Percentiles rank a stretch among this genome's conserved stretches.
phyloP scores from a whole-genome alignment of 78 protist genomes.

The Speleostelium caveatum region DNA sequence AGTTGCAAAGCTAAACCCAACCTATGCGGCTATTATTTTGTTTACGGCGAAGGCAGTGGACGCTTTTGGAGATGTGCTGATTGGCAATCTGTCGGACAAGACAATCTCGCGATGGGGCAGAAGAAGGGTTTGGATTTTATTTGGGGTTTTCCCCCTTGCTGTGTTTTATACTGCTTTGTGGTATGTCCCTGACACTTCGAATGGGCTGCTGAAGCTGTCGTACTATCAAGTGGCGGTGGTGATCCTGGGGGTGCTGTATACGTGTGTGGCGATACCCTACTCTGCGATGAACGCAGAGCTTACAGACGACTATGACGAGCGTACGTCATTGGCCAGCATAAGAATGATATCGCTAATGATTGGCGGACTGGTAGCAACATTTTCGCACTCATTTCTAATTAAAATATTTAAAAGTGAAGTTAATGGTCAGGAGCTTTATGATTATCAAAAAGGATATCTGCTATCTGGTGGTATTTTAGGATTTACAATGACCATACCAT shows the following conservation, averaged over 20 bases:
- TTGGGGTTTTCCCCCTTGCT: conserved; percentile 57
- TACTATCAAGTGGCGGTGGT: conserved; percentile 59
- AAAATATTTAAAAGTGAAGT: background rate
- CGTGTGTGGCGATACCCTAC: conserved; percentile 78
- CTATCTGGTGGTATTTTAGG: conserved; percentile 76
- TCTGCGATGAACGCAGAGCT: conserved; percentile 81
- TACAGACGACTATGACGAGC: conserved; percentile 76
- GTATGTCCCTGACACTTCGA: conserved; percentile 8
- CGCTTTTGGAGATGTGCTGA: conserved; percentile 62
- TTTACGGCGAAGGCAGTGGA: conserved; percentile 67
- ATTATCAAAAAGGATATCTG: conserved; percentile 63
- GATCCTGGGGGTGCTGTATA: conserved; percentile 21
- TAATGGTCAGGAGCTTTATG: conserved; percentile 1
- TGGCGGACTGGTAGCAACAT: conserved; percentile 66
- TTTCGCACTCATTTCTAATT: conserved; percentile 44
- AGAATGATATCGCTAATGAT: conserved; percentile 72
- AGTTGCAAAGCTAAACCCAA: conserved; percentile 51
- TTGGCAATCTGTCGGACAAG: conserved; percentile 55
- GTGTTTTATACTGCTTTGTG: conserved; percentile 46
- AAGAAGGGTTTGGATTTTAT: conserved; percentile 75
- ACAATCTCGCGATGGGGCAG: conserved; percentile 70
- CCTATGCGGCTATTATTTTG: conserved; percentile 51
- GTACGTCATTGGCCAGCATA: conserved; percentile 45
- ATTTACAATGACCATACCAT: conserved; percentile 32
- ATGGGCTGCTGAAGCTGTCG: background rate